phyloP scores from a whole-genome alignment of 768 basidiomycete species.

The Boletus sp. region DNA sequence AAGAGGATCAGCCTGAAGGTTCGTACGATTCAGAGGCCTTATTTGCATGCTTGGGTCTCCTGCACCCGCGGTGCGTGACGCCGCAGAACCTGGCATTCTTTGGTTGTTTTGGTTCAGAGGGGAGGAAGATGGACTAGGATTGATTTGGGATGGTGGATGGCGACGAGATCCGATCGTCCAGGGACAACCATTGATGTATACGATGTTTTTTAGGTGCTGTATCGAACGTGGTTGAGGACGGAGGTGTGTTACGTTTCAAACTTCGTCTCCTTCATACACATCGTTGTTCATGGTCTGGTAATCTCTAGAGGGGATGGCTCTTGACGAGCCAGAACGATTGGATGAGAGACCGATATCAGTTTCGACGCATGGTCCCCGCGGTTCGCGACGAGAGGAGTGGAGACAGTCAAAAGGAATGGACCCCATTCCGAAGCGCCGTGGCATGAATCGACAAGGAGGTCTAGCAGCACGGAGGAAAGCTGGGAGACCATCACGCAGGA shows the following conservation, averaged over 20 bases:
- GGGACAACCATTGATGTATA: slow-evolving; percentile 14
- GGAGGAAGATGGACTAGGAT: neutral
- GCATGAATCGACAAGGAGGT: slow-evolving; percentile 67
- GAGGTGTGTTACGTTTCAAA: slow-evolving; percentile 19
- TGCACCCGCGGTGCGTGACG: slow-evolving; percentile 47
- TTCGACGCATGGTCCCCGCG: slow-evolving; percentile 80
- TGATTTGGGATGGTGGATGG: neutral
- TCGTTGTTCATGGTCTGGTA: slow-evolving; percentile 7
- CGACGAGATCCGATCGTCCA: neutral
- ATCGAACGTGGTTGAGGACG: slow-evolving; percentile 6
- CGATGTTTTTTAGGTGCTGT: slow-evolving; percentile 17
- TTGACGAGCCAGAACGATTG: slow-evolving; percentile 39
- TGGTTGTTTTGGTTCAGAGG: neutral
- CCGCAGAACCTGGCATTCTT: slow-evolving; percentile 37
- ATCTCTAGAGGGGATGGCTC: slow-evolving; percentile 47
- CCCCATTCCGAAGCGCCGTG: slow-evolving; percentile 45
- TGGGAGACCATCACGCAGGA: slow-evolving; percentile 67
- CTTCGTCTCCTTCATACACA: neutral
- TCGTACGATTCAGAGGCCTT: slow-evolving; percentile 39
- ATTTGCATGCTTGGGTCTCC: slow-evolving; percentile 49
- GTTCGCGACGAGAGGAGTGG: slow-evolving; percentile 80
- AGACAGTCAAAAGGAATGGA: slow-evolving; percentile 72
- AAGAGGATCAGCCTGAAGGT: slow-evolving; percentile 46
- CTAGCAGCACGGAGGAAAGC: slow-evolving; percentile 60
- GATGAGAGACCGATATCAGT: slow-evolving; percentile 38